Evolutionary conservation across 2,329 filamentous ascomycete species (phyloP).

Genomic region (Didymella segeticola): DNA sequence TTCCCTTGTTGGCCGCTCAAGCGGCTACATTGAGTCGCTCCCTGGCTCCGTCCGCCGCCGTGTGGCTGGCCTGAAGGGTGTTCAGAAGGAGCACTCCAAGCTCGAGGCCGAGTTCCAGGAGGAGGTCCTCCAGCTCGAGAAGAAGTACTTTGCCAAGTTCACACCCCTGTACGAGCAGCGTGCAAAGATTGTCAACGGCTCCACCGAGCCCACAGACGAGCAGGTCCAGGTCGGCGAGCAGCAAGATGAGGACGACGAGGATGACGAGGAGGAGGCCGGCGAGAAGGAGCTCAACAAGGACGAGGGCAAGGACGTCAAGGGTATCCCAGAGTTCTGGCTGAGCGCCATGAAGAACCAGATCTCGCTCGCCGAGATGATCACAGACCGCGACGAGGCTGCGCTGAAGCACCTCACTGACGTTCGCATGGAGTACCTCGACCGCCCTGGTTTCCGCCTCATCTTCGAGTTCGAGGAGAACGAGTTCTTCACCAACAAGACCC

Average conservation of each 20-base stretch:
- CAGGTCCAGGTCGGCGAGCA: conserved; percentile 88
- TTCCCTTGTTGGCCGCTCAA: conserved; percentile 90
- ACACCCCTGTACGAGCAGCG: conserved; percentile 97
- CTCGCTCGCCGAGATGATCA: conserved; percentile 97
- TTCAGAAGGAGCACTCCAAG: conserved; percentile 98
- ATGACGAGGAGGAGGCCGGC: conserved; percentile 60
- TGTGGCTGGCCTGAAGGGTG: conserved; percentile 93
- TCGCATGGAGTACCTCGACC: conserved; percentile 99
- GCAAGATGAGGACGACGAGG: conserved; percentile 72
- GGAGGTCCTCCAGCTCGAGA: conserved; percentile 96
- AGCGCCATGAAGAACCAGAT: conserved; percentile 99
- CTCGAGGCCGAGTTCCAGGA: conserved; percentile 98
- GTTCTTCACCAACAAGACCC: conserved; percentile 95
- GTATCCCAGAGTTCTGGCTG: conserved; percentile 99
- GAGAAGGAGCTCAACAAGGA: conserved; percentile 67
- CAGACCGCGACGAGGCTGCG: conserved; percentile 92
- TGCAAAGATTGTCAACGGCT: conserved; percentile 88
- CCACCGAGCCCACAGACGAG: conserved; percentile 81
- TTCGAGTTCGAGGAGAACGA: conserved; percentile 97
- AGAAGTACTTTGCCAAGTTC: conserved; percentile 99
- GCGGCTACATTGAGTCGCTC: conserved; percentile 96
- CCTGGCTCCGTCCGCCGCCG: conserved; percentile 88
- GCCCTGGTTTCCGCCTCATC: conserved; percentile 96
- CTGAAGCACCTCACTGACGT: conserved; percentile 91
- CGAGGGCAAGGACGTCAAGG: conserved; percentile 64